Conservation (phyloP, 2,329 filamentous ascomycete genomes). For the Cordyceps cicadae region DNA sequence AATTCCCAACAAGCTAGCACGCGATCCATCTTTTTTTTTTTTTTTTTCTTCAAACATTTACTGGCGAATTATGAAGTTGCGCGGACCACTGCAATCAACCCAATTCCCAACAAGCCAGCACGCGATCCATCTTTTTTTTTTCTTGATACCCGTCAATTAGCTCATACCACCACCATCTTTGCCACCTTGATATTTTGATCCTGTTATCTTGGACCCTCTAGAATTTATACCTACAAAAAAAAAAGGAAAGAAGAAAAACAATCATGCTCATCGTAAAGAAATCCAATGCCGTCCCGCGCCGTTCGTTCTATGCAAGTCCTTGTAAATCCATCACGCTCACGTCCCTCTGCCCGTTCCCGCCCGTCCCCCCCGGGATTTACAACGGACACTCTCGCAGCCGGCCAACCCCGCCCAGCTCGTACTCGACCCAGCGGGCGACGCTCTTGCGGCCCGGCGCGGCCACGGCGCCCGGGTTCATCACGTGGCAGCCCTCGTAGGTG, state of each 20-base stretch:
- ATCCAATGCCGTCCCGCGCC: neutral
- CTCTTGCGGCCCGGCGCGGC: slow-evolving; percentile 61
- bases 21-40: no score
- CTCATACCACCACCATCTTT: neutral
- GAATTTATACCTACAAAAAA: neutral
- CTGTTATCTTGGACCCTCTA: neutral
- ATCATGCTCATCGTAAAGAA: neutral
- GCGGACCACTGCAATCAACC: no score
- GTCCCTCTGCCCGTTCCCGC: no score
- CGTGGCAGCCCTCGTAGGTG: slow-evolving; percentile 91
- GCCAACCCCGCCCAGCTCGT: slow-evolving; percentile 59
- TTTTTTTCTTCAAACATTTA: no score
- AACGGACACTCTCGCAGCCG: slow-evolving; percentile 55
- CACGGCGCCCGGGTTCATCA: slow-evolving; percentile 82
- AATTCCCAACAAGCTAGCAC: no score
- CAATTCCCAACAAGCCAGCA: no score
- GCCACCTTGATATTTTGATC: neutral
- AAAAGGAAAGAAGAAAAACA: neutral
- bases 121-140: no score
- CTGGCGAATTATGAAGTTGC: no score
- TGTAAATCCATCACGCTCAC: no score
- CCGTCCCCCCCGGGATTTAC: slow-evolving; percentile 24
- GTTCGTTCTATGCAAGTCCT: neutral
- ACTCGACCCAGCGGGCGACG: slow-evolving; percentile 79
- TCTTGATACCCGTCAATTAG: neutral